Evolutionary conservation across 2,329 filamentous ascomycete species (phyloP).

Genomic region (Orbilia blumenaviensis): DNA sequence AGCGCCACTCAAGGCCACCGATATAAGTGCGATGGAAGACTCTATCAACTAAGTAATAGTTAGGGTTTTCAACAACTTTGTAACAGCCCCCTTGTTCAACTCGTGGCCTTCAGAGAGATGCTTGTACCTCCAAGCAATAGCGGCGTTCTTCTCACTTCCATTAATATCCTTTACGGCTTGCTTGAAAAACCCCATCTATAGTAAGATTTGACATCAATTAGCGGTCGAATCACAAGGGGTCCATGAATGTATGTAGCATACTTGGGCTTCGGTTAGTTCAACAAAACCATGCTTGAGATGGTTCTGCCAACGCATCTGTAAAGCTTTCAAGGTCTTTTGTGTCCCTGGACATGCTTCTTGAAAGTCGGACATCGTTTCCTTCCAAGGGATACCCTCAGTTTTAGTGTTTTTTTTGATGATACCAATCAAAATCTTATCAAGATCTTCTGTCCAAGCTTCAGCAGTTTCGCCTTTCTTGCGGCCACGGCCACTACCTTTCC

Average conservation of each 20-base stretch:
- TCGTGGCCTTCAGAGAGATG: neutral
- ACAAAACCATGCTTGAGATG: constrained; percentile 3
- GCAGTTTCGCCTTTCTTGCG: neutral
- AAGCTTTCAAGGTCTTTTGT: neutral
- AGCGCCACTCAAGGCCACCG: too few relatives aligned
- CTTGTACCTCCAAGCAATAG: constrained; percentile 47
- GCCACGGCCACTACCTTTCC: neutral
- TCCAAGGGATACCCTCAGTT: constrained; percentile 22
- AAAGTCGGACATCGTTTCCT: constrained; percentile 4
- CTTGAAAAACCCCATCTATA: constrained; percentile 11
- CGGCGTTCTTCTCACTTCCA: constrained; percentile 28
- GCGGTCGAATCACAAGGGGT: neutral
- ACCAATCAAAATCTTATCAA: constrained; percentile 1
- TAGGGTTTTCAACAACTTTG: constrained; percentile 28
- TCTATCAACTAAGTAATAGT: constrained; percentile 5
- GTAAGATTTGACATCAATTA: neutral
- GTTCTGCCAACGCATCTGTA: constrained; percentile 21
- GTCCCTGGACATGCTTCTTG: neutral
- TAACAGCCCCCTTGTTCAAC: constrained; percentile 24
- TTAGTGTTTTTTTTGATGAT: constrained; percentile 20
- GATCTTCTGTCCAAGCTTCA: constrained; percentile 14
- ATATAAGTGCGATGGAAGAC: too few relatives aligned
- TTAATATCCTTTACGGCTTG: constrained; percentile 46
- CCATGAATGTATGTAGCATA: neutral
- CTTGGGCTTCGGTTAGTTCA: constrained; percentile 31